These are phyloP conservation scores for Aleurites moluccanus DNA, from an alignment of 441 rosid genomes.

Conservation along the genomic window DNA sequence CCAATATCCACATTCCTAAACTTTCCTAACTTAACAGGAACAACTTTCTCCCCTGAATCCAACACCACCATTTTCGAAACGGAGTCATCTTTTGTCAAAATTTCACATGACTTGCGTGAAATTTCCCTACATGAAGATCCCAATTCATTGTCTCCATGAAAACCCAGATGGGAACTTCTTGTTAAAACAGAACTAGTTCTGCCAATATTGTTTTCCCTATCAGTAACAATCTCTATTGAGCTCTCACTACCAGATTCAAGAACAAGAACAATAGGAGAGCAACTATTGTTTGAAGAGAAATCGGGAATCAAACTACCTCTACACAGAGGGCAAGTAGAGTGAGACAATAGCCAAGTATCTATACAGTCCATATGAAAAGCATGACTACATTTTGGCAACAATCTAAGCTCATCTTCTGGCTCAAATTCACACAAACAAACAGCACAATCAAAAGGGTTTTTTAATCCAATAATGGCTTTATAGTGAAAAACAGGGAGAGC, in stretches of 20 bases:
- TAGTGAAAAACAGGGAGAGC: conserved; percentile 85
- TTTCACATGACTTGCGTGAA: conserved; percentile 36
- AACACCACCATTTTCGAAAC: conserved; percentile 11
- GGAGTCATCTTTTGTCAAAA: conserved; percentile 35
- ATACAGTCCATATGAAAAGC: conserved; percentile 97
- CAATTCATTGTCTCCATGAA: conserved; percentile 39
- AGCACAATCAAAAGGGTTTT: conserved; percentile 87
- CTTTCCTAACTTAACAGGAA: conserved; percentile 81
- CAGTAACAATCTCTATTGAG: conserved; percentile 62
- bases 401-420: conserved; percentile 80
- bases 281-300: conserved; percentile 47
- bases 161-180: conserved; percentile 43
- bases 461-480: conserved; percentile 74
- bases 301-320: conserved; percentile 69
- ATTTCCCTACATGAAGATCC: conserved; percentile 45
- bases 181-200: conserved; percentile 37
- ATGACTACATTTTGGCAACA: conserved; percentile 94
- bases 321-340: conserved; percentile 96
- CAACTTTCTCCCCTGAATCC: conserved; percentile 56
- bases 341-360: conserved; percentile 96
- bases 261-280: conserved; percentile 68
- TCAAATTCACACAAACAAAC: conserved; percentile 94
- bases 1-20: conserved; percentile 62
- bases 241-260: conserved; percentile 89
- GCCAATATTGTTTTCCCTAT: conserved; percentile 39